Conservation (phyloP, 768 basidiomycete genomes). For the Hypsizygus marmoreus region DNA sequence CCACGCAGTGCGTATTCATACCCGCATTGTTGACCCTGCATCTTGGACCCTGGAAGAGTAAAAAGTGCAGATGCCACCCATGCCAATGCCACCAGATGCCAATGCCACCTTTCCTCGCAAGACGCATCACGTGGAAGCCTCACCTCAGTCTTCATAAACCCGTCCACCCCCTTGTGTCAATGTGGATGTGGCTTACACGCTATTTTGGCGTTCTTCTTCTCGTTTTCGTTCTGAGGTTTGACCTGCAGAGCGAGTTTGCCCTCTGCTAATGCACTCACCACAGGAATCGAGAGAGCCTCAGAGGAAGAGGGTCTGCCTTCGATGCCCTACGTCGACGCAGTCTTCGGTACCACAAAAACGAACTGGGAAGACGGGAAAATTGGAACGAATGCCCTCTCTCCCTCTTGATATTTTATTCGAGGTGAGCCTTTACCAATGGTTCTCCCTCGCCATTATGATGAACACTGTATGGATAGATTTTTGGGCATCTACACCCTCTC, state of each 20-base stretch:
- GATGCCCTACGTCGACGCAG: too few species aligned
- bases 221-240: too few species aligned
- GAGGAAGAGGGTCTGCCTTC: too few species aligned
- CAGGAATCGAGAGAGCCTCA: slow-evolving; percentile 1
- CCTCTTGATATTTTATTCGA: slow-evolving; percentile 20
- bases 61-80: slow-evolving; percentile 5
- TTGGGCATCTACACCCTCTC: slow-evolving; percentile 44
- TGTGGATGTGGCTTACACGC: slow-evolving; percentile 8
- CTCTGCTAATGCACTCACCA: not conserved
- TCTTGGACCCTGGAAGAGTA: slow-evolving; percentile 15
- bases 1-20: too few species aligned
- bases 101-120: too few species aligned
- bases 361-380: slow-evolving; percentile 10
- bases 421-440: not conserved
- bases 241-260: slow-evolving; percentile 1
- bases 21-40: slow-evolving; percentile 13
- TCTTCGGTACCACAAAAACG: not conserved
- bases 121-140: slow-evolving; percentile 19
- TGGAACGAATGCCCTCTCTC: slow-evolving; percentile 14
- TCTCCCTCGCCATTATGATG: not conserved
- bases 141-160: slow-evolving; percentile 15
- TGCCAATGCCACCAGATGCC: too few species aligned
- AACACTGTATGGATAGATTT: slow-evolving; percentile 27
- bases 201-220: slow-evolving; percentile 1
- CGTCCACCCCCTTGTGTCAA: slow-evolving; percentile 10